Conservation (phyloP, 2,329 filamentous ascomycete species). For the Penicillium capsulatum region DNA sequence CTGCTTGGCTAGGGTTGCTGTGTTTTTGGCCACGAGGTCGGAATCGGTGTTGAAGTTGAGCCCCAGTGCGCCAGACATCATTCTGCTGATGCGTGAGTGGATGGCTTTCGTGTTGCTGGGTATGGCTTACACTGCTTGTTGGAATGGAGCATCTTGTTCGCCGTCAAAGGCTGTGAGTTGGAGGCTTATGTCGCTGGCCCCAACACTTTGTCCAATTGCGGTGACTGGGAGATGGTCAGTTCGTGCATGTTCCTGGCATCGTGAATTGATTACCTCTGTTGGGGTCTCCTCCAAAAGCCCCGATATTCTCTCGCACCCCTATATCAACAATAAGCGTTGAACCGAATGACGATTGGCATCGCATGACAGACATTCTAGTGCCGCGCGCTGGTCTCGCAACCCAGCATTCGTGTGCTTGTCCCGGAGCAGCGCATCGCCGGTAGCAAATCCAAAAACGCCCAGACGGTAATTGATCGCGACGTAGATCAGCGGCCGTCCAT, state of each 20-base stretch:
- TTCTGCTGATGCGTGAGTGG: constrained; percentile 11
- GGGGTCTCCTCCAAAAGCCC: constrained; percentile 15
- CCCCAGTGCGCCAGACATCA: constrained; percentile 30
- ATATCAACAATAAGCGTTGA: neutral
- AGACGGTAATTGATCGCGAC: constrained; percentile 17
- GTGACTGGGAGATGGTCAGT: constrained; percentile 18
- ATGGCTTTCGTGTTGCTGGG: neutral
- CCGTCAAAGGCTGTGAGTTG: constrained; percentile 27
- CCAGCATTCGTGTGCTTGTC: constrained; percentile 27
- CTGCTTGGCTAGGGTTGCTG: constrained; percentile 18
- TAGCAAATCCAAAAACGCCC: constrained; percentile 18
- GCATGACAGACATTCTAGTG: constrained; percentile 26
- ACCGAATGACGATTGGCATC: neutral
- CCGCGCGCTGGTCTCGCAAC: constrained; percentile 31
- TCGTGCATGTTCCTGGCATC: neutral
- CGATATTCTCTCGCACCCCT: constrained; percentile 19
- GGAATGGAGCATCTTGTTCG: constrained; percentile 23
- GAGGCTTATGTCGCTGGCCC: constrained; percentile 27
- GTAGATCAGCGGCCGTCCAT: constrained; percentile 11
- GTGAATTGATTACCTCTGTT: constrained; percentile 9
- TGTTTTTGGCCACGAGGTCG: constrained; percentile 22
- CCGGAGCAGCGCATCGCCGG: constrained; percentile 18
- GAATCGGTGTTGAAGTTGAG: constrained; percentile 29
- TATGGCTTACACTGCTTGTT: constrained; percentile 24
- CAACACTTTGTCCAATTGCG: constrained; percentile 30